These are phyloP conservation scores for Trifolium repens DNA, from an alignment of 306 rosid genomes.

Conservation along the genomic window DNA sequence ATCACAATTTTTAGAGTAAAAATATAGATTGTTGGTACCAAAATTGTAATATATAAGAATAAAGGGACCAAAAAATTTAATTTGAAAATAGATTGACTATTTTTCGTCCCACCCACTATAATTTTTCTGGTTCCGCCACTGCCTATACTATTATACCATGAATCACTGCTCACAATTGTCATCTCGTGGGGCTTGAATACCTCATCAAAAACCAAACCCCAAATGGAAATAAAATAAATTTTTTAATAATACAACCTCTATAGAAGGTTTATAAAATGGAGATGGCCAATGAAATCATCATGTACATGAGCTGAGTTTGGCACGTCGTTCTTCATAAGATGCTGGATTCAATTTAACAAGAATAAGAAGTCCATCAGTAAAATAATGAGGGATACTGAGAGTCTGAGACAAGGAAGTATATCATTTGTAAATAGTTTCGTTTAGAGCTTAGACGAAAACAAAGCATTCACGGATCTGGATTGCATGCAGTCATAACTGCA, in stretches of 20 bases:
- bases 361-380: slow-evolving; percentile 28
- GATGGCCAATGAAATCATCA: slow-evolving; percentile 41
- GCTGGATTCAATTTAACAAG: slow-evolving; percentile 59
- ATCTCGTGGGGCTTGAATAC: neutral
- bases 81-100: too few species aligned
- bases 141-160: too few species aligned
- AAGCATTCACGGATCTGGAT: neutral
- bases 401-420: slow-evolving; percentile 1
- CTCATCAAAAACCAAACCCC: slow-evolving; percentile 20
- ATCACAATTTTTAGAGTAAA: too few species aligned
- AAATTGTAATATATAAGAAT: too few species aligned
- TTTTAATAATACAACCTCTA: slow-evolving; percentile 8
- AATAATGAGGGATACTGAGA: neutral
- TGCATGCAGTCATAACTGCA: too few species aligned
- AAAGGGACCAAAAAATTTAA: too few species aligned
- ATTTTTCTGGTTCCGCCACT: too few species aligned
- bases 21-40: too few species aligned
- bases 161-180: neutral
- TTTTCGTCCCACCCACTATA: too few species aligned
- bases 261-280: slow-evolving; percentile 15
- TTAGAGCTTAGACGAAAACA: neutral
- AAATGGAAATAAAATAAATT: neutral
- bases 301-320: slow-evolving; percentile 52
- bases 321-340: slow-evolving; percentile 82
- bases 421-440: neutral